Percentiles rank a stretch among this genome's conserved stretches.
These are phyloP conservation scores for Chenopodium album DNA, from an alignment of 148 eudicot genomes.

Conservation along the genomic window DNA sequence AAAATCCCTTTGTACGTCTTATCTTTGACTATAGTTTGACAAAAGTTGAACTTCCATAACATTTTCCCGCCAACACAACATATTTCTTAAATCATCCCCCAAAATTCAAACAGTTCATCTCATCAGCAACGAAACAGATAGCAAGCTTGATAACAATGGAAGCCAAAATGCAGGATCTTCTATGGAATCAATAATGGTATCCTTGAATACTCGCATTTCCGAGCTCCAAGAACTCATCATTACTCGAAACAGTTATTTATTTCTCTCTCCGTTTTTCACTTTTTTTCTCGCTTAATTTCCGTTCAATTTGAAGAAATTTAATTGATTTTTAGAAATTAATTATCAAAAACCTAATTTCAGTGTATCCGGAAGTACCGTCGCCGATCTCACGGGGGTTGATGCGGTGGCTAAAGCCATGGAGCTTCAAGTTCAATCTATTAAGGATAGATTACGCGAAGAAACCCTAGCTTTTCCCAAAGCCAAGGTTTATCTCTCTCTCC, in stretches of 20 bases:
- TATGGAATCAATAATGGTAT: slow-evolving; percentile 61
- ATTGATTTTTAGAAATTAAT: not conserved
- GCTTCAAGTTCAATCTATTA: slow-evolving; percentile 73
- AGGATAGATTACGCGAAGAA: slow-evolving; percentile 71
- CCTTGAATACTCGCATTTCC: slow-evolving; percentile 71
- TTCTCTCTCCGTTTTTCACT: not conserved
- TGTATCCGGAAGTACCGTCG: slow-evolving; percentile 78
- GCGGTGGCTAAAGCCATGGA: slow-evolving; percentile 22
- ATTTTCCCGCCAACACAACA: slow-evolving; percentile 3
- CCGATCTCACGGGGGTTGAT: not conserved
- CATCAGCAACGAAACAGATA: not conserved
- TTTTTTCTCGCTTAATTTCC: not conserved
- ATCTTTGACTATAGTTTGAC: too few species aligned
- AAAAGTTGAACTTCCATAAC: too few species aligned
- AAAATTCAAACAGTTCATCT: not conserved
- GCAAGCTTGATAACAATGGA: slow-evolving; percentile 47
- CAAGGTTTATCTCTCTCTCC: slow-evolving; percentile 38
- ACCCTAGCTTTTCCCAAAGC: slow-evolving; percentile 85
- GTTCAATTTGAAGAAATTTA: not conserved
- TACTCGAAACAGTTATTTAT: slow-evolving; percentile 73
- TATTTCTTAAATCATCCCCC: not conserved
- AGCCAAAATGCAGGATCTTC: slow-evolving; percentile 57
- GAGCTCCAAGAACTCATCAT: slow-evolving; percentile 87
- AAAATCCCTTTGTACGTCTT: too few species aligned
- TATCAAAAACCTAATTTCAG: slow-evolving; percentile 28